Conservation (phyloP, 805 yeast genomes). For the Starmerella tilneyi region DNA sequence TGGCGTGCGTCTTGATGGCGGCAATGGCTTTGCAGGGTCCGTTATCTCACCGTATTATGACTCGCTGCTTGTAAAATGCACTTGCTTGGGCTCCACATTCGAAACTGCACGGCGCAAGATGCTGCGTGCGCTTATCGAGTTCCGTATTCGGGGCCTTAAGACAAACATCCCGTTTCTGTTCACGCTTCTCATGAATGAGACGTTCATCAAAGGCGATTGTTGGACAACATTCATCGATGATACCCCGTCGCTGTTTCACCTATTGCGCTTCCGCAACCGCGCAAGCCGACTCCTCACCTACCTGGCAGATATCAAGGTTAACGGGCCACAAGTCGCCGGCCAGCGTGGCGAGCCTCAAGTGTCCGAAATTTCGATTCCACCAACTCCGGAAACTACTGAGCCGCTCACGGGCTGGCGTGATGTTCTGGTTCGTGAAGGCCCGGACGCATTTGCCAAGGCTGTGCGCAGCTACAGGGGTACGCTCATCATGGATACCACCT, state of each 20-base stretch:
- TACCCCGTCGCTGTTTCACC: constrained; percentile 89
- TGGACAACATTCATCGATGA: constrained; percentile 99
- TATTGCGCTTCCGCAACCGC: constrained; percentile 91
- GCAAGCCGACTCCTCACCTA: constrained; percentile 88
- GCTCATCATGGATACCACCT: constrained; percentile 92
- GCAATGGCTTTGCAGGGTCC: constrained; percentile 95
- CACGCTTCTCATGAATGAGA: constrained; percentile 80
- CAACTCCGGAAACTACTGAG: constrained; percentile 29
- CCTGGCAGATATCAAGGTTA: constrained; percentile 86
- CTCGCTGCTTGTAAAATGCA: constrained; percentile 94
- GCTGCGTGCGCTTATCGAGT: constrained; percentile 93
- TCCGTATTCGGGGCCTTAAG: constrained; percentile 97
- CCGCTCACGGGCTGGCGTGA: constrained; percentile 89
- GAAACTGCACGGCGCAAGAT: constrained; percentile 96
- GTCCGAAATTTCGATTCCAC: constrained; percentile 67
- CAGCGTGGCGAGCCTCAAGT: constrained; percentile 89
- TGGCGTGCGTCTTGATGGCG: constrained; percentile 98
- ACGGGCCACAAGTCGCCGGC: constrained; percentile 92
- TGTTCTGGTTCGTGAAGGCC: constrained; percentile 71
- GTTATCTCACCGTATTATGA: constrained; percentile 95
- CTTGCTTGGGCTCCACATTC: constrained; percentile 92
- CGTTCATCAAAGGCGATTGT: constrained; percentile 75
- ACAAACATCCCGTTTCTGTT: constrained; percentile 94
- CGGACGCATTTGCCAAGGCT: constrained; percentile 78
- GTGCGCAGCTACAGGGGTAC: constrained; percentile 80